These are phyloP conservation scores for Drechslerella stenobrocha DNA, from an alignment of 2,329 filamentous ascomycete species.

Conservation along the genomic window DNA sequence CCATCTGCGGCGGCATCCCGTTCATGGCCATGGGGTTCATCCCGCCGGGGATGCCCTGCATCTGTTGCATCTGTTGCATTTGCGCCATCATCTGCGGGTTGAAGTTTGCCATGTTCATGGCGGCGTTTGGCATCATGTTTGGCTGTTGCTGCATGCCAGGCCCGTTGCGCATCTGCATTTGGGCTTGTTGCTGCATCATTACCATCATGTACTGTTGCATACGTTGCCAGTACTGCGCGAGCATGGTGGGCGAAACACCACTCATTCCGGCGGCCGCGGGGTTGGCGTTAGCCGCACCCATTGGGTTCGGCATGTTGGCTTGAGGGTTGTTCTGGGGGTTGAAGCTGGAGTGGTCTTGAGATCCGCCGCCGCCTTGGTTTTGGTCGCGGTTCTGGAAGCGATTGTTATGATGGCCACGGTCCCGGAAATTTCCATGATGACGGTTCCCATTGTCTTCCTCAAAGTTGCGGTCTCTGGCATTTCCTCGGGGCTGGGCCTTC, in stretches of 20 bases:
- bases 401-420: conserved; percentile 55
- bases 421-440: conserved; percentile 56
- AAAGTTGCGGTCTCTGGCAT: conserved; percentile 70
- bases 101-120: conserved; percentile 26
- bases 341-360: conserved; percentile 54
- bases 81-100: conserved; percentile 49
- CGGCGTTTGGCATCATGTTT: conserved; percentile 61
- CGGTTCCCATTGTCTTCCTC: conserved; percentile 68
- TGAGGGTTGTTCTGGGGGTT: conserved; percentile 50
- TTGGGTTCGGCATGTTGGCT: conserved; percentile 51
- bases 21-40: conserved; percentile 57
- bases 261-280: conserved; percentile 56
- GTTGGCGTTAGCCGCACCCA: conserved; percentile 49
- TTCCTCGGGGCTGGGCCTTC: conserved; percentile 92
- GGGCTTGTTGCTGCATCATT: conserved; percentile 81
- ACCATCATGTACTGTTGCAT: conserved; percentile 93
- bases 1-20: conserved; percentile 53
- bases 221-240: conserved; percentile 97
- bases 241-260: conserved; percentile 91
- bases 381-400: conserved; percentile 36
- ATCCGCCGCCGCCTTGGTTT: conserved; percentile 53
- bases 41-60: conserved; percentile 59
- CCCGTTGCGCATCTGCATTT: conserved; percentile 67
- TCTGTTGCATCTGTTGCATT: conserved; percentile 74
- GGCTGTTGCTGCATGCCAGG: conserved; percentile 63